phyloP scores from a whole-genome alignment of 345 rosid species.

The Rhodamnia rubescens region DNA sequence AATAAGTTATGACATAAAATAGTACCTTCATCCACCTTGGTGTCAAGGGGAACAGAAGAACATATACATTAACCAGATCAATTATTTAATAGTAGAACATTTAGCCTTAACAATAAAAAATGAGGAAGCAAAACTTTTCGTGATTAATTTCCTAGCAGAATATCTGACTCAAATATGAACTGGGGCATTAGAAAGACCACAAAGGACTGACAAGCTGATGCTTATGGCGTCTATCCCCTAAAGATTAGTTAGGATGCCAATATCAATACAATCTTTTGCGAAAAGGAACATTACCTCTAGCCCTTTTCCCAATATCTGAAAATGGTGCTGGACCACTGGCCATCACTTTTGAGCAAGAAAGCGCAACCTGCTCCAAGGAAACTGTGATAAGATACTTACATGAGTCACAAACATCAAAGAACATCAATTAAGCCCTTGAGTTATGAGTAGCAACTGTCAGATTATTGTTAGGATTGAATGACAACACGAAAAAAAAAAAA shows the following conservation, averaged over 20 bases:
- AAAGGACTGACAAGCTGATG: neutral
- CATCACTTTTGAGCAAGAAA: conserved; percentile 23
- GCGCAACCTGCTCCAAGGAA: conserved; percentile 3
- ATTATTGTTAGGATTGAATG: neutral
- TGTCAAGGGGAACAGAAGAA: neutral
- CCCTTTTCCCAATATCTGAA: conserved; percentile 61
- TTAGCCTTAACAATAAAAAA: neutral
- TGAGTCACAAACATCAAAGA: neutral
- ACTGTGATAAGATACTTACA: neutral
- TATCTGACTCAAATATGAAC: neutral
- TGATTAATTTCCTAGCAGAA: neutral
- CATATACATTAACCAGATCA: neutral
- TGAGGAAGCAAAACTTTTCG: neutral
- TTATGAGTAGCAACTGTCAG: neutral
- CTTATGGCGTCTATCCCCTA: neutral
- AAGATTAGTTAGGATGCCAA: neutral
- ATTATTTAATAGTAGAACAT: neutral
- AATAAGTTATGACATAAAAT: neutral
- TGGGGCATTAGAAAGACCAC: neutral
- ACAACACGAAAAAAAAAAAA: neutral
- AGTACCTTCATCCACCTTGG: neutral
- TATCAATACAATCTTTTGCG: neutral
- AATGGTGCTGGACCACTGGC: conserved; percentile 65
- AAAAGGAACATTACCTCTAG: conserved; percentile 36
- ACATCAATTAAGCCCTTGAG: neutral